Percentiles rank a stretch among this genome's conserved stretches.
Conservation (phyloP, 169 alveolate genomes). For the Eimeria necatrix region DNA sequence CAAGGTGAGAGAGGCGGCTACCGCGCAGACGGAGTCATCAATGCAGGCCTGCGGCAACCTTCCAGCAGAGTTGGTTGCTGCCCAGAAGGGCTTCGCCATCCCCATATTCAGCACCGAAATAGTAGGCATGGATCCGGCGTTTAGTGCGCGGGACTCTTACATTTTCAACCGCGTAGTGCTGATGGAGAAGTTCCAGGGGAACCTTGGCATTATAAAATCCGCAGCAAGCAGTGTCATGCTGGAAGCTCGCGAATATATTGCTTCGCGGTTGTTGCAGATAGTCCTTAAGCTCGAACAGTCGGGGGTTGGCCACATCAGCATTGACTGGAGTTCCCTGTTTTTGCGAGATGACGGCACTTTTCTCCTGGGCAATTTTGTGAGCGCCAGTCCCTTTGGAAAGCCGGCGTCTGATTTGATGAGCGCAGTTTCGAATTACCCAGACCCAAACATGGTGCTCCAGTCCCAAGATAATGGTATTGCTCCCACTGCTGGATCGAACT, state of each 20-base stretch:
- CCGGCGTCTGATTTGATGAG: neutral
- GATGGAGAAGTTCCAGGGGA: conserved; percentile 6
- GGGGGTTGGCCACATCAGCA: conserved; percentile 13
- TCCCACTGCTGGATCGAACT: neutral
- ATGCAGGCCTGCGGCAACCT: conserved; percentile 21
- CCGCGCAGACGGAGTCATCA: neutral
- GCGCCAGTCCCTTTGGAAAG: conserved; percentile 2
- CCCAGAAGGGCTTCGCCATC: conserved; percentile 29
- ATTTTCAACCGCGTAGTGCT: neutral
- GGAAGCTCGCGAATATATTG: conserved; percentile 6
- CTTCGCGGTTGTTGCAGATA: neutral
- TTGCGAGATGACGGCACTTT: neutral
- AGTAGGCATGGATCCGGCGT: neutral
- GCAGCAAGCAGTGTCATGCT: neutral
- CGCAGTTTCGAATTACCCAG: neutral
- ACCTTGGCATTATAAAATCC: neutral
- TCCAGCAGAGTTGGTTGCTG: neutral
- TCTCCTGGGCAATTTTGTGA: conserved; percentile 49
- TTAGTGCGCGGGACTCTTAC: neutral
- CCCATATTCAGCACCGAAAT: neutral
- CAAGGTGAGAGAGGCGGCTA: neutral
- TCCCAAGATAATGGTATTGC: neutral
- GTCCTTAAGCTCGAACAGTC: conserved; percentile 24
- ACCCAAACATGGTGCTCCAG: neutral
- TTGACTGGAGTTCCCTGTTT: conserved; percentile 4